phyloP scores from a whole-genome alignment of 176 grass and related monocot species.

The Hyparrhenia diplandra region DNA sequence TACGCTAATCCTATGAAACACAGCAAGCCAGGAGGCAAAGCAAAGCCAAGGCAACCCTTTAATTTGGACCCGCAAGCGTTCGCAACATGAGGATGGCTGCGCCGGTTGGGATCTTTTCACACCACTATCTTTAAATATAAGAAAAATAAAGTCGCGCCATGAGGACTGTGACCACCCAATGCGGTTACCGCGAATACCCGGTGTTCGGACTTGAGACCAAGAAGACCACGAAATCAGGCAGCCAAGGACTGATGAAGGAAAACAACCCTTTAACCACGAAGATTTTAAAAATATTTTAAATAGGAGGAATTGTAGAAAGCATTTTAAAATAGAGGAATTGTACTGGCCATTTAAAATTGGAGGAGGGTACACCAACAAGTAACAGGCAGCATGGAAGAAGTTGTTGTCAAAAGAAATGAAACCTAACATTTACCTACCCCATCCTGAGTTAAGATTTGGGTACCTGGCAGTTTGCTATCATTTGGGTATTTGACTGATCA shows the following conservation, averaged over 20 bases:
- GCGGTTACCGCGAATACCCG: neutral
- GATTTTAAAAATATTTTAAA: neutral
- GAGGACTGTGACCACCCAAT: neutral
- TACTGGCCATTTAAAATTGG: neutral
- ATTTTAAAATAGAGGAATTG: slow-evolving; percentile 16
- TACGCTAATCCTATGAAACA: slow-evolving; percentile 5
- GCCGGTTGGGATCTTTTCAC: neutral
- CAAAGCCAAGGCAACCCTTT: neutral
- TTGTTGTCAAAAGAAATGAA: slow-evolving; percentile 20
- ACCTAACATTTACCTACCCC: slow-evolving; percentile 25
- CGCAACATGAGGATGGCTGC: neutral
- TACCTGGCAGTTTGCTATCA: neutral
- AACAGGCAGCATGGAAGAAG: neutral
- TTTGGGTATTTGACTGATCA: slow-evolving; percentile 19
- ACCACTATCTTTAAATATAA: neutral
- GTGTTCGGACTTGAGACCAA: neutral
- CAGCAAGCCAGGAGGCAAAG: neutral
- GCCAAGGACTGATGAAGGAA: neutral
- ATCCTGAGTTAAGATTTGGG: neutral
- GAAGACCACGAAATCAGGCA: neutral
- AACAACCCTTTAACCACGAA: slow-evolving; percentile 2
- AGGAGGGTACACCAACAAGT: slow-evolving; percentile 35
- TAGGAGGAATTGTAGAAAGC: neutral
- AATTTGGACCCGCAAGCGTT: neutral
- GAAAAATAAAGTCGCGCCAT: neutral